Percentiles rank a stretch among this genome's conserved stretches.
phyloP scores from a whole-genome alignment of 345 rosid species.

The Bruguiera sexangula region DNA sequence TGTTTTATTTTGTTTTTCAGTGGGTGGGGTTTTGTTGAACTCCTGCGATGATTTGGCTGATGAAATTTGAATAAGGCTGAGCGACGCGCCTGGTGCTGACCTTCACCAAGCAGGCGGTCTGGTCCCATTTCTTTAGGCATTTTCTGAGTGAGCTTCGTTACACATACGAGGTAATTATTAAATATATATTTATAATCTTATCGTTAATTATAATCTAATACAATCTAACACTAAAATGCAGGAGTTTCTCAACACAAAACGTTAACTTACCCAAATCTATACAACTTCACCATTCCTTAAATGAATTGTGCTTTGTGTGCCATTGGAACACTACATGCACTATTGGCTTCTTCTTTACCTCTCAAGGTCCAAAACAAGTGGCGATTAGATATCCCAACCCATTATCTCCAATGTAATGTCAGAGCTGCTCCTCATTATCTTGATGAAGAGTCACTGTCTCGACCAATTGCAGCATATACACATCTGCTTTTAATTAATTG shows the following conservation, averaged over 20 bases:
- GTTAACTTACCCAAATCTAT: no score
- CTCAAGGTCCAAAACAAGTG: neutral
- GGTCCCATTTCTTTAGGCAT: conserved; percentile 20
- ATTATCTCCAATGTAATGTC: neutral
- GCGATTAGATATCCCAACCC: conserved; percentile 12
- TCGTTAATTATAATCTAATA: no score
- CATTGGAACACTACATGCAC: no score
- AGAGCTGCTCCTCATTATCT: conserved; percentile 6
- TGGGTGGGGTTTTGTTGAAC: conserved; percentile 15
- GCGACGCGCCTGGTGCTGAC: conserved; percentile 29
- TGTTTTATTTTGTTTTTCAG: neutral
- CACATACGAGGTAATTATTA: no score
- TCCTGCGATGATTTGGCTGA: neutral
- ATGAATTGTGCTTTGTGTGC: no score
- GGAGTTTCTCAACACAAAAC: no score
- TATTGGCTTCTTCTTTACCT: neutral
- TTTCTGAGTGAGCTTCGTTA: neutral
- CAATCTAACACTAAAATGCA: no score
- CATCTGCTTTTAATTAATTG: neutral
- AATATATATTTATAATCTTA: no score
- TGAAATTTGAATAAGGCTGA: conserved; percentile 30
- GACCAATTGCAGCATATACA: neutral
- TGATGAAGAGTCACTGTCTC: neutral
- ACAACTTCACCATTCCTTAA: neutral
- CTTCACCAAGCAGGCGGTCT: conserved; percentile 15